Conservation (phyloP, 1,284 basidiomycete genomes). For the Coniferiporia sulphurascens region DNA sequence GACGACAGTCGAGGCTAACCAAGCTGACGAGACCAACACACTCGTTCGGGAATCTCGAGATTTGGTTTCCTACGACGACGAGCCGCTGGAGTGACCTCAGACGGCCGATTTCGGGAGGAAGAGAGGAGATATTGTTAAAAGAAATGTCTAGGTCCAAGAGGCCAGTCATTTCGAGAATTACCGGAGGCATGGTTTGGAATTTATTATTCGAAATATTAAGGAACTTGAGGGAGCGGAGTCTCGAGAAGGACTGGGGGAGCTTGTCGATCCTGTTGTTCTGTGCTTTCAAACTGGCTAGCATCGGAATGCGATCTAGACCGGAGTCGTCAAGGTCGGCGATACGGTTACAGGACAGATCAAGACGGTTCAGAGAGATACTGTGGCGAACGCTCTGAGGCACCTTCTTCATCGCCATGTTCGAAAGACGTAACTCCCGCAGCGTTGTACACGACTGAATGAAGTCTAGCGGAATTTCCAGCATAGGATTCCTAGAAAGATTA, state of each 20-base stretch:
- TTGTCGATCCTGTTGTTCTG: conserved; percentile 93
- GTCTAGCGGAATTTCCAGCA: conserved; percentile 94
- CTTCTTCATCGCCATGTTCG: conserved; percentile 94
- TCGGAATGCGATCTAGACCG: conserved; percentile 72
- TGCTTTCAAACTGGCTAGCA: conserved; percentile 70
- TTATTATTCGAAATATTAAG: conserved; percentile 98
- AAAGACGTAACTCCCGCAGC: conserved; percentile 83
- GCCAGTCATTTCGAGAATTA: conserved; percentile 70
- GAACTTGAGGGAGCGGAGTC: conserved; percentile 66
- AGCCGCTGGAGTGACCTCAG: conserved; percentile 70
- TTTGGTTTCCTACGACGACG: conserved; percentile 86
- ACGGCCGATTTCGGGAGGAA: conserved; percentile 79
- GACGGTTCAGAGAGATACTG: conserved; percentile 69
- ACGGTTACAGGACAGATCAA: conserved; percentile 93
- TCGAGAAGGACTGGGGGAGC: conserved; percentile 82
- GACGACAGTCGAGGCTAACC: conserved; percentile 72
- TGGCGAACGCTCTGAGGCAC: conserved; percentile 84
- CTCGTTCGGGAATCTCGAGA: conserved; percentile 72
- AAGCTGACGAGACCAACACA: conserved; percentile 61
- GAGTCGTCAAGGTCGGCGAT: conserved; percentile 89
- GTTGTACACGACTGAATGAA: conserved; percentile 89
- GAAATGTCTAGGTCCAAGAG: conserved; percentile 90
- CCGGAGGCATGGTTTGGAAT: conserved; percentile 76
- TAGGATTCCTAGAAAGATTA: conserved; percentile 91
- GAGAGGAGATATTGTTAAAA: conserved; percentile 84